Conservation (phyloP, 139 green algal genomes). For the Chlamydomonas sp. region DNA sequence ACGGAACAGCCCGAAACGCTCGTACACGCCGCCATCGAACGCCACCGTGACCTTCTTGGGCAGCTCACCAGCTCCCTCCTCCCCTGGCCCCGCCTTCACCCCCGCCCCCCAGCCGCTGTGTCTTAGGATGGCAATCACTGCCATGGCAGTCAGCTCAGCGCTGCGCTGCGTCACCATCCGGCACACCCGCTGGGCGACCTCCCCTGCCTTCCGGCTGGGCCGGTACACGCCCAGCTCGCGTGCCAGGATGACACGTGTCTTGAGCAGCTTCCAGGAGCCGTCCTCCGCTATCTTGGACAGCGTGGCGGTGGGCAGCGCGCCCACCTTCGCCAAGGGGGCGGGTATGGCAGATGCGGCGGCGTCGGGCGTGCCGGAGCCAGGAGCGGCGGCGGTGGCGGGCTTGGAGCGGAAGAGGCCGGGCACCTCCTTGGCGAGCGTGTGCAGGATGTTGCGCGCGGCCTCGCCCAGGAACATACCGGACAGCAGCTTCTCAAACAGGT, state of each 20-base stretch:
- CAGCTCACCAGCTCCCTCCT: neutral
- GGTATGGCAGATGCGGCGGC: neutral
- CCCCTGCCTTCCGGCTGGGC: neutral
- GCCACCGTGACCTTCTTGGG: conserved; percentile 47
- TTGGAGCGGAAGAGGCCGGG: conserved; percentile 42
- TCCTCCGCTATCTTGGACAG: conserved; percentile 69
- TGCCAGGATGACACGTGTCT: neutral
- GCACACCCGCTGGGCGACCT: conserved; percentile 62
- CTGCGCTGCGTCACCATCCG: conserved; percentile 69
- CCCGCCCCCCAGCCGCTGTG: conserved; percentile 49
- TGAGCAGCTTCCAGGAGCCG: neutral
- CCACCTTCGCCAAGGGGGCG: neutral
- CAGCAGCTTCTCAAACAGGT: conserved; percentile 93
- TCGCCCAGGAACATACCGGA: conserved; percentile 92
- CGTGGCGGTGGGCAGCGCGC: conserved; percentile 47
- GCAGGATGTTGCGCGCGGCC: conserved; percentile 78
- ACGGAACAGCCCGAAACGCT: conserved; percentile 62
- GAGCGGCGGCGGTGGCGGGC: neutral
- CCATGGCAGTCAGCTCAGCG: conserved; percentile 67
- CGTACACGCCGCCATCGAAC: conserved; percentile 77
- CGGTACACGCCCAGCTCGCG: conserved; percentile 1
- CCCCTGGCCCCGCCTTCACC: neutral
- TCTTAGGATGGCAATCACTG: conserved; percentile 66
- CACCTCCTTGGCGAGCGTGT: conserved; percentile 36
- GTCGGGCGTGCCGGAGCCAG: too few relatives aligned